Evolutionary conservation across 805 yeast species (phyloP).

Genomic region (Candida succiphila): DNA sequence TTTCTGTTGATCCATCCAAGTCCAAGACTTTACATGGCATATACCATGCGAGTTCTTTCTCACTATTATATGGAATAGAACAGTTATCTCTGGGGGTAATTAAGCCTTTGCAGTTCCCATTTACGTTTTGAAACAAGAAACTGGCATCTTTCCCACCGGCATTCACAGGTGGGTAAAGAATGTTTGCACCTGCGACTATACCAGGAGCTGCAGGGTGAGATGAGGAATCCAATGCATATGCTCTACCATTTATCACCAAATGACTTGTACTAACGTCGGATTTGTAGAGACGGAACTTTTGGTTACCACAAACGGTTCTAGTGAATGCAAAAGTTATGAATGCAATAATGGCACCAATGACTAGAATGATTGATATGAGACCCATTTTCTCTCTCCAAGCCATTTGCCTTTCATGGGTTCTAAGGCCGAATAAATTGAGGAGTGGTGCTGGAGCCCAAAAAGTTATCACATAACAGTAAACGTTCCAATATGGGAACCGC

Average conservation of each 20-base stretch:
- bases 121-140: slow-evolving; percentile 82
- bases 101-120: slow-evolving; percentile 77
- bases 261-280: slow-evolving; percentile 50
- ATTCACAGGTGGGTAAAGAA: slow-evolving; percentile 74
- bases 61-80: slow-evolving; percentile 56
- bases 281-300: slow-evolving; percentile 40
- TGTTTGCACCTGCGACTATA: slow-evolving; percentile 54
- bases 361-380: slow-evolving; percentile 61
- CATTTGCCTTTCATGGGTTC: slow-evolving; percentile 70
- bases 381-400: slow-evolving; percentile 98
- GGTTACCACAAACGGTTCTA: slow-evolving; percentile 58
- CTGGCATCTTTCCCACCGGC: slow-evolving; percentile 88
- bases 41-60: slow-evolving; percentile 79
- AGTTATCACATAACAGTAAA: slow-evolving; percentile 72
- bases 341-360: slow-evolving; percentile 71
- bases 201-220: slow-evolving; percentile 80
- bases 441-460: slow-evolving; percentile 88
- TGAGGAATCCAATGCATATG: slow-evolving; percentile 61
- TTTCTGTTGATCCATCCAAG: slow-evolving; percentile 62
- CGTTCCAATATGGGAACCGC: slow-evolving; percentile 51
- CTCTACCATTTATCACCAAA: slow-evolving; percentile 73
- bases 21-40: slow-evolving; percentile 77
- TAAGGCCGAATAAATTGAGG: slow-evolving; percentile 64
- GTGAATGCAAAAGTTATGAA: slow-evolving; percentile 88
- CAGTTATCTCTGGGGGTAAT: slow-evolving; percentile 62